Percentiles rank a stretch among this genome's conserved stretches.
Evolutionary conservation across 306 rosid species (phyloP).

Genomic region (Aeschynomene evenia): DNA sequence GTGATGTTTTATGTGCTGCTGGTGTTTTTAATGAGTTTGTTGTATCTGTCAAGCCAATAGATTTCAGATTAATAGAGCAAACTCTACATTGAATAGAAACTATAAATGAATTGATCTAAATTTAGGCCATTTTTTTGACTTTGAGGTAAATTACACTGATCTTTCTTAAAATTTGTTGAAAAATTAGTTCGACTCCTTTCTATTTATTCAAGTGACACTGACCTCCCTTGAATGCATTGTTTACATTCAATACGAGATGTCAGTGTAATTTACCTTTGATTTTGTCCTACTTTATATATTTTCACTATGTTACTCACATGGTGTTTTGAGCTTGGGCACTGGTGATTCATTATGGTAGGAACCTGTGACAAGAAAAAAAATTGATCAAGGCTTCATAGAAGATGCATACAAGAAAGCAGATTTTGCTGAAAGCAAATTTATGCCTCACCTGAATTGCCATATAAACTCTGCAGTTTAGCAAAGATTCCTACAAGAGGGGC

Average conservation of each 20-base stretch:
- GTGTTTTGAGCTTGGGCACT: slow-evolving; percentile 26
- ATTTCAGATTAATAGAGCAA: slow-evolving; percentile 9
- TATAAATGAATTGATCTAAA: background rate
- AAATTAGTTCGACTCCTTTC: too few relatives aligned
- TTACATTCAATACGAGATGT: too few relatives aligned
- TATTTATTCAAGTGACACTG: too few relatives aligned
- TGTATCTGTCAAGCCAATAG: slow-evolving; percentile 36
- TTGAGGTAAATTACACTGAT: too few relatives aligned
- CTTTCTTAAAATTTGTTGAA: too few relatives aligned
- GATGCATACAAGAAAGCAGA: background rate
- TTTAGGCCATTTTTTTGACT: background rate
- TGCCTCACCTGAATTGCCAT: slow-evolving; percentile 46
- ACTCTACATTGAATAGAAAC: background rate
- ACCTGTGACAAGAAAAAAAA: slow-evolving; percentile 32
- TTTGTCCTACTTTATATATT: background rate
- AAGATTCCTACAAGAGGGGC: slow-evolving; percentile 85
- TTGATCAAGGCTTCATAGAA: background rate
- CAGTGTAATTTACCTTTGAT: too few relatives aligned
- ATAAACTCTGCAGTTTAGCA: slow-evolving; percentile 65
- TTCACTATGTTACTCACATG: slow-evolving; percentile 37
- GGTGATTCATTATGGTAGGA: slow-evolving; percentile 35
- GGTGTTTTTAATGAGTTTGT: slow-evolving; percentile 4
- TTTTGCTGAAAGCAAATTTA: background rate
- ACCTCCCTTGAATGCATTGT: too few relatives aligned
- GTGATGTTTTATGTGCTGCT: background rate